These are phyloP conservation scores for Sanguinoderma infundibulare DNA, from an alignment of 1,284 basidiomycete species.

Conservation along the genomic window DNA sequence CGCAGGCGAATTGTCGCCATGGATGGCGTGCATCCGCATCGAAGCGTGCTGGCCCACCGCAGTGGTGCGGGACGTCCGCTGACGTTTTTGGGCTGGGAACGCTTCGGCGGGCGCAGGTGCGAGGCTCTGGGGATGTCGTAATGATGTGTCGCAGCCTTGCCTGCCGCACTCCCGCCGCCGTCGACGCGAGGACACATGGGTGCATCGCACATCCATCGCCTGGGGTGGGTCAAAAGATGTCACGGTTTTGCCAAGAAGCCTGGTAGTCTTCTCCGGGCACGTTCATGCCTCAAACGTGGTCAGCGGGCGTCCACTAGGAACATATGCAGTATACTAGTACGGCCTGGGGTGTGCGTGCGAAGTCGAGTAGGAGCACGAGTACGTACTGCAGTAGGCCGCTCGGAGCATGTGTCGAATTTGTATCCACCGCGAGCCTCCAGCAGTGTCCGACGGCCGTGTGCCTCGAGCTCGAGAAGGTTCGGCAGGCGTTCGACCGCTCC, in stretches of 20 bases:
- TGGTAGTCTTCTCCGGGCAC: background rate
- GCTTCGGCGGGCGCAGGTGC: background rate
- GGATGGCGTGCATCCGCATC: slow-evolving; percentile 11
- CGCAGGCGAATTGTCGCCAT: slow-evolving; percentile 8
- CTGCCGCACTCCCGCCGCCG: background rate
- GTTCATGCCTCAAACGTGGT: background rate
- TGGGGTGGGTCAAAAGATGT: background rate
- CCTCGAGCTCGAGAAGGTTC: background rate
- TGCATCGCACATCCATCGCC: background rate
- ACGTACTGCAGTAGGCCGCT: background rate
- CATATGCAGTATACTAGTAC: background rate
- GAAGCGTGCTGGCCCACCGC: no score
- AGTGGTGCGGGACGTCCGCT: no score
- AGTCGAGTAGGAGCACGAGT: background rate
- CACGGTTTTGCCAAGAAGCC: background rate
- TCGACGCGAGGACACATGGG: background rate
- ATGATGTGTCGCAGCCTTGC: background rate
- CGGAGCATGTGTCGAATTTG: background rate
- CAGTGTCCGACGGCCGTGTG: no score
- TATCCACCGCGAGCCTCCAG: background rate
- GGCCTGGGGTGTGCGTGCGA: background rate
- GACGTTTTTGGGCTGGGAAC: no score
- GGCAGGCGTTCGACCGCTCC: background rate
- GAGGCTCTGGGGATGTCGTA: background rate
- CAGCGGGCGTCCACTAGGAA: background rate